phyloP scores from a whole-genome alignment of 495 filamentous ascomycete species.

The Podospora conica region DNA sequence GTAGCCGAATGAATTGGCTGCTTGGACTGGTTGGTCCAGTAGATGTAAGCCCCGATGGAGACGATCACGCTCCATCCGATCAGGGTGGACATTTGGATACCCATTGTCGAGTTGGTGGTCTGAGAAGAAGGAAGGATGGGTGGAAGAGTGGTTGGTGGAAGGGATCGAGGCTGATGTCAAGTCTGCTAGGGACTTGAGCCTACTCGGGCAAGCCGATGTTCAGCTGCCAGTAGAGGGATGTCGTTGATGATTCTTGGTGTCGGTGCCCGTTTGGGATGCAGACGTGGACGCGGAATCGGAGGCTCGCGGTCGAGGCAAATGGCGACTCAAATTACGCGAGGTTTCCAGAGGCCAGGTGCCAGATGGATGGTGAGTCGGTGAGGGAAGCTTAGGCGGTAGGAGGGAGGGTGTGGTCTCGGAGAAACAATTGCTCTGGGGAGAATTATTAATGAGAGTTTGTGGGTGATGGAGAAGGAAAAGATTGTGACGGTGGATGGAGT shows the following conservation, averaged over 20 bases:
- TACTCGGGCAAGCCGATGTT: neutral
- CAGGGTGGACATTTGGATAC: slow-evolving; percentile 39
- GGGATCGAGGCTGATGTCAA: neutral
- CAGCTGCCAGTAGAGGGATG: neutral
- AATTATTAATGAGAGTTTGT: neutral
- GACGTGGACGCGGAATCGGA: neutral
- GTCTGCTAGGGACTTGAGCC: neutral
- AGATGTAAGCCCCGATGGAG: slow-evolving; percentile 34
- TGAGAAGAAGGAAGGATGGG: neutral
- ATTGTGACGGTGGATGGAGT: neutral
- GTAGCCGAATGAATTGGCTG: slow-evolving; percentile 16
- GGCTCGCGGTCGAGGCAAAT: neutral
- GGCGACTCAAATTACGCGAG: slow-evolving; percentile 9
- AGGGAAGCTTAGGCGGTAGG: neutral
- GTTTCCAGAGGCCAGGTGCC: slow-evolving; percentile 2
- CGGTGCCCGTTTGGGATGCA: neutral
- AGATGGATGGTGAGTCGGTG: neutral
- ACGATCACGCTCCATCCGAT: slow-evolving; percentile 54
- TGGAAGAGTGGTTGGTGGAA: neutral
- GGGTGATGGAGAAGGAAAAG: slow-evolving; percentile 3
- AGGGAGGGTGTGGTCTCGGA: neutral
- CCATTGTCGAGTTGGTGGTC: slow-evolving; percentile 30
- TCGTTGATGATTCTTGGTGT: neutral
- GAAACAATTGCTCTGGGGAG: neutral
- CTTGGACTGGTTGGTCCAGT: slow-evolving; percentile 2